Evolutionary conservation across 129 eudicot genomes (phyloP), one percentile per base, ranked within the genome.

Genomic region (carrot (Daucus carota)): DNA sequence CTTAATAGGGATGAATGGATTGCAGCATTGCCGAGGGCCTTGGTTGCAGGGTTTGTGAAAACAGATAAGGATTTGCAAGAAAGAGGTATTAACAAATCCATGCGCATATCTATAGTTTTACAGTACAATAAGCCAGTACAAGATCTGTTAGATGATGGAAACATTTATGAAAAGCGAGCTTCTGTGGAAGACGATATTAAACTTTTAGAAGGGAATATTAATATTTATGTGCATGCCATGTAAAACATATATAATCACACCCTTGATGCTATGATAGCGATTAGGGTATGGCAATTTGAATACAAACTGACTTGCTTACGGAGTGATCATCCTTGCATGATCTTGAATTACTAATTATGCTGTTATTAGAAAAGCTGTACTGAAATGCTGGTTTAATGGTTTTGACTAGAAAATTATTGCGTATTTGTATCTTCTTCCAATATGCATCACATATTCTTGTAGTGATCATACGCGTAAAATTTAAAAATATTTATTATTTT

Each of bases 1-100:
- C 97, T 94, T 77, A 91, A 86, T 77, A 87, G 93, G 80, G 98
- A 94, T 22, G 98, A 94, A 75, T 94, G 98, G 98, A 75, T 91
- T 44, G 80, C 89, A 7, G 98, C 93, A 73, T 76, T 94, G 83
- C 98, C 98, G 33, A 86, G 98, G 84, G 98, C 98, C 63, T 85
- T 94, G 85, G 98, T 94, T 32, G 90, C 98, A n/a, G 98, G 96
- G 29, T 94, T 94, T 85, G 97, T 94, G 50, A 94, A 94, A 89
- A 94, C 98, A 0, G 98, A 94, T 70, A 94, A 94, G 83, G 98
- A 94, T 81, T 91, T 94, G 74, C 92, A 87, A 80, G 96, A 91
- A 80, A 87, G 78, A 89, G 98, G 98, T 94, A 84, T 57, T 20
- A 28, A 34, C 65, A 66, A 41, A 68, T 20, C 31, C 31, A n/a